phyloP scores from a whole-genome alignment of 306 rosid species.

The Prunus kanzakura region DNA sequence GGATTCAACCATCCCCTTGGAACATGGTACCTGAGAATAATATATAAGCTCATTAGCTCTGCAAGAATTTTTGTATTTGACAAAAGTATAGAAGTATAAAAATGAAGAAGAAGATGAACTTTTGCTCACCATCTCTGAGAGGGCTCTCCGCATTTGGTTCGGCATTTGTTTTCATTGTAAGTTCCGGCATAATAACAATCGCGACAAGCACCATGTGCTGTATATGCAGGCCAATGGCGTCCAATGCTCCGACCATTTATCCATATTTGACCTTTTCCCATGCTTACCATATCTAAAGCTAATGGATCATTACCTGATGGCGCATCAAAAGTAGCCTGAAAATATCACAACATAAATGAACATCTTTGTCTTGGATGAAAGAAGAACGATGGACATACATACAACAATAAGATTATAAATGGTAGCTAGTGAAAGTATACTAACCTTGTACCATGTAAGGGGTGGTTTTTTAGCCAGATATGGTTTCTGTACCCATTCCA shows the following conservation, averaged over 20 bases:
- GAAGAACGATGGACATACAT: constrained; percentile 4
- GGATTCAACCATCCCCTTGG: constrained; percentile 85
- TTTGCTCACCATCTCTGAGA: constrained; percentile 88
- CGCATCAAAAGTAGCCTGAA: constrained; percentile 64
- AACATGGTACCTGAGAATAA: constrained; percentile 77
- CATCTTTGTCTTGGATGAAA: background rate
- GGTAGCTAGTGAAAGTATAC: constrained; percentile 7
- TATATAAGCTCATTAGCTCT: background rate
- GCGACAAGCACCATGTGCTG: constrained; percentile 59
- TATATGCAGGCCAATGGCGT: constrained; percentile 87
- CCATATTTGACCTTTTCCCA: constrained; percentile 97
- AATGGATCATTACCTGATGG: constrained; percentile 73
- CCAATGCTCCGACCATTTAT: constrained; percentile 86
- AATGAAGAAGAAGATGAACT: background rate
- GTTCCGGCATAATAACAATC: constrained; percentile 75
- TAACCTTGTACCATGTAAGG: constrained; percentile 95
- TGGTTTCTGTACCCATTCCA: constrained; percentile 71
- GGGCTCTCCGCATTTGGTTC: constrained; percentile 64
- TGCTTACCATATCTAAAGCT: constrained; percentile 89
- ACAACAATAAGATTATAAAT: background rate
- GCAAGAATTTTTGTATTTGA: constrained; percentile 5
- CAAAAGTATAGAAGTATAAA: background rate
- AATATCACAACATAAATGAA: constrained; percentile 18
- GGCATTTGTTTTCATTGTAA: constrained; percentile 62
- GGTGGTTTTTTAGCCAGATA: constrained; percentile 59